A percentile compares a stretch with the other conserved stretches of the same genome.
These are phyloP conservation scores for Jasminum sambac DNA, from an alignment of 257 asterid genomes.

Conservation along the genomic window DNA sequence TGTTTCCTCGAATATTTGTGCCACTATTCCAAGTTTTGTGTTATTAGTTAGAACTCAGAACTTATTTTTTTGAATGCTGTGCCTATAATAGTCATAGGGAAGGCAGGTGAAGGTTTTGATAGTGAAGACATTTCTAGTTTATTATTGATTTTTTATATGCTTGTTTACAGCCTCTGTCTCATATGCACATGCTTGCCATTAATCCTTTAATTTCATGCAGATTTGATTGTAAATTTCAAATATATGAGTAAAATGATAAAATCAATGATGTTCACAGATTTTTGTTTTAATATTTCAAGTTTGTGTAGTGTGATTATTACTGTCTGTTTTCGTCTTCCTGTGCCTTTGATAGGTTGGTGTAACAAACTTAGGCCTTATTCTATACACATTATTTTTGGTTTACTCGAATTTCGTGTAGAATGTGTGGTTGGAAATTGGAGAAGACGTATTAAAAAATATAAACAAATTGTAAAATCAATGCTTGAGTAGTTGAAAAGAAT, in stretches of 20 bases:
- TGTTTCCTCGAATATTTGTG: conserved; percentile 10
- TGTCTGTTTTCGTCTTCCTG: neutral
- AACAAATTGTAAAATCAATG: too few species aligned
- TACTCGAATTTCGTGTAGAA: too few species aligned
- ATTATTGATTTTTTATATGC: neutral
- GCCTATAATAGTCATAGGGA: neutral
- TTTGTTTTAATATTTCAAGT: conserved; percentile 7
- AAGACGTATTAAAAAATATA: too few species aligned
- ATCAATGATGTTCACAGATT: conserved; percentile 6
- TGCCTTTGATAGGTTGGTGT: conserved; percentile 21
- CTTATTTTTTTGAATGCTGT: neutral
- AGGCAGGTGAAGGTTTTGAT: neutral
- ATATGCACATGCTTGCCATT: neutral
- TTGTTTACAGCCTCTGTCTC: neutral
- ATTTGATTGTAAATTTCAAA: neutral
- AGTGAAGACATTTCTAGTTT: neutral
- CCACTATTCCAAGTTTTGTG: neutral
- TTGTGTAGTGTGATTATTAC: conserved; percentile 4
- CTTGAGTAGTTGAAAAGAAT: too few species aligned
- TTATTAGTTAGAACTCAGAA: neutral
- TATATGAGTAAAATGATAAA: neutral
- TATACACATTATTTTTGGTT: too few species aligned
- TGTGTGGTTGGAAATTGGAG: too few species aligned
- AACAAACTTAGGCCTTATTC: conserved; percentile 11
- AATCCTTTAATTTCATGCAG: neutral